Evolutionary conservation across 2,329 filamentous ascomycete species (phyloP), one percentile per base, ranked within the genome.

Genomic region (Scorias spongiosa): DNA sequence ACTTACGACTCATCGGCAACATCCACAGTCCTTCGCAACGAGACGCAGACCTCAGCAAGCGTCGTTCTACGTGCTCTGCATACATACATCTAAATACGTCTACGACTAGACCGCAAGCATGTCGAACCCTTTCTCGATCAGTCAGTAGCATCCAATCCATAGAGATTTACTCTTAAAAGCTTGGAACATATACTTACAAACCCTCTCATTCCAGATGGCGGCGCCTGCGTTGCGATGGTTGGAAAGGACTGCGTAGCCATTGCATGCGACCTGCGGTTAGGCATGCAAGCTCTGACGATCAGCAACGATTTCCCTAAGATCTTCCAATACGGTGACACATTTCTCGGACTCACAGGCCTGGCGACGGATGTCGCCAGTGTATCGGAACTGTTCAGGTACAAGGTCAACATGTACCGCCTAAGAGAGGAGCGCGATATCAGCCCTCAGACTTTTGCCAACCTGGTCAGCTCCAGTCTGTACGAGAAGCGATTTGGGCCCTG

Each of bases 271-370:
- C 85, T 98, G 54, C 89, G 91, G 51, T 85, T 98, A 54, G 91
- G 91, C 59, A 81, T 96, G 62, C 91, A 98, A 71, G 77, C 91
- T 61, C 76, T 98, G 62, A 98, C 91, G 50, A 84, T 98, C 47
- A 95, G 87, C 65, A 98, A 98, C 80, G 91, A 96, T 81, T 96
- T 96, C 75, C 91, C 91, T 71, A 98, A 98, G 75, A 85, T 98
- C 74, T 96, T 96, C 79, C 80, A 82, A 66, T 96, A 93, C 75
- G 87, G 86, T 53, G 85, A 89, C 61, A 85, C 91, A 57, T 95
- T 93, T 68, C 83, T 98, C 30, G 91, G 91, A 45, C 80, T 98
- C 48, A 96, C 91, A 4, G 91, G 91, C 44, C 84, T 98, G 42
- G 91, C 91, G 48, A 98, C 91, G 56, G 91, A 98, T 65, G 87